Evolutionary conservation across 2,329 filamentous ascomycete species (phyloP).

Genomic region (Pseudocercospora macadamiae): DNA sequence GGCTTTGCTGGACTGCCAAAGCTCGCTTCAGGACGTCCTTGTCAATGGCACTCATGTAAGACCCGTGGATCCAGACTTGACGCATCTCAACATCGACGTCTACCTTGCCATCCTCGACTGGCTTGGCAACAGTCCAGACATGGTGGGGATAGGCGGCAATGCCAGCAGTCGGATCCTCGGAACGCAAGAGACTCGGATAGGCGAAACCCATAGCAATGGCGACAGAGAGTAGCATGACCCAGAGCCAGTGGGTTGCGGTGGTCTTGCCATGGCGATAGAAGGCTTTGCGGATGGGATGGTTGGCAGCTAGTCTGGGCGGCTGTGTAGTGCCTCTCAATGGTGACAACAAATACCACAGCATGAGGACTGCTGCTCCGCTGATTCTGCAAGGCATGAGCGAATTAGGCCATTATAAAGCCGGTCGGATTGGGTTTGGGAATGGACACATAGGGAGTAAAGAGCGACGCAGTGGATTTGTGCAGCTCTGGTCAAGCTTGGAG

Average conservation of each 20-base stretch:
- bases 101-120: slow-evolving; percentile 40
- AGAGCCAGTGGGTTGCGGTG: slow-evolving; percentile 72
- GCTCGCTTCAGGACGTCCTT: slow-evolving; percentile 66
- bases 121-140: slow-evolving; percentile 67
- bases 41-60: slow-evolving; percentile 76
- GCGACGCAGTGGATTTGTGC: too few species aligned
- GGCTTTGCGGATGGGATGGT: slow-evolving; percentile 66
- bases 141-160: slow-evolving; percentile 74
- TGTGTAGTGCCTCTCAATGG: slow-evolving; percentile 77
- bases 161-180: slow-evolving; percentile 70
- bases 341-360: slow-evolving; percentile 62
- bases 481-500: neutral
- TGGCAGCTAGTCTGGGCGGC: slow-evolving; percentile 65
- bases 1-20: slow-evolving; percentile 68
- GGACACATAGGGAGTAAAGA: too few species aligned
- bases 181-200: slow-evolving; percentile 76
- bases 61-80: slow-evolving; percentile 79
- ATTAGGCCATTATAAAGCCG: neutral
- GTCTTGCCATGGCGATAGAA: slow-evolving; percentile 72
- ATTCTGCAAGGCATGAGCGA: slow-evolving; percentile 14
- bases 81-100: slow-evolving; percentile 77
- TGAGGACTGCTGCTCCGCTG: slow-evolving; percentile 21
- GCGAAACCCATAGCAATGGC: slow-evolving; percentile 69
- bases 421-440: neutral
- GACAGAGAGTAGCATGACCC: slow-evolving; percentile 74